phyloP scores from a whole-genome alignment of 441 rosid genomes.

The Francoa sonchifolia region DNA sequence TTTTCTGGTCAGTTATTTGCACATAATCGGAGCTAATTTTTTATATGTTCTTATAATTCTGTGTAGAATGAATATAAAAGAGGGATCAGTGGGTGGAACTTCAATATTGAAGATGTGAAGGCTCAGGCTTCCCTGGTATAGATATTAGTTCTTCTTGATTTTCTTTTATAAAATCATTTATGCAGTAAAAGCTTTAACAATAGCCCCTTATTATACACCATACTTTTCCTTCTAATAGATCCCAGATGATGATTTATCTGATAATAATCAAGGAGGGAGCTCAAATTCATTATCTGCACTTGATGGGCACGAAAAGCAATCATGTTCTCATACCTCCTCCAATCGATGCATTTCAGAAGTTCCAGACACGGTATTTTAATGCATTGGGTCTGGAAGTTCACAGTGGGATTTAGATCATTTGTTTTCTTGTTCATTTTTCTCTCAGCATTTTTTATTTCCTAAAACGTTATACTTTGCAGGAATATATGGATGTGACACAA shows the following conservation, averaged over 20 bases:
- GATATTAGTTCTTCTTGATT: constrained; percentile 8
- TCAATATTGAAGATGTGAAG: constrained; percentile 88
- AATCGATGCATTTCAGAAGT: constrained; percentile 14
- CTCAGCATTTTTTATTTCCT: constrained; percentile 12
- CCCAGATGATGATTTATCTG: constrained; percentile 54
- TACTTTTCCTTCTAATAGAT: constrained; percentile 36
- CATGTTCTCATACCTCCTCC: constrained; percentile 23
- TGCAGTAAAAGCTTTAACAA: constrained; percentile 3
- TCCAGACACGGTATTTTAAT: constrained; percentile 29
- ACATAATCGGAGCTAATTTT: constrained; percentile 14
- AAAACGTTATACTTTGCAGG: constrained; percentile 30
- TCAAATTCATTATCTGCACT: constrained; percentile 34
- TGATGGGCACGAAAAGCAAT: constrained; percentile 40
- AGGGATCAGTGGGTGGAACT: constrained; percentile 94
- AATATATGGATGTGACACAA: constrained; percentile 24
- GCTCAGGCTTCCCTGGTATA: constrained; percentile 95
- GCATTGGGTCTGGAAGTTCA: constrained; percentile 6
- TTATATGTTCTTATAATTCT: constrained; percentile 17
- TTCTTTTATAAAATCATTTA: neutral
- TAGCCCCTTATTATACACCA: neutral
- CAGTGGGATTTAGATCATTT: constrained; percentile 1
- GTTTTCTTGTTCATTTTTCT: constrained; percentile 1
- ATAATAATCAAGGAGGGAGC: constrained; percentile 38
- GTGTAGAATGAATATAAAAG: constrained; percentile 88
- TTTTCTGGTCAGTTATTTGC: neutral